phyloP scores from a whole-genome alignment of 108 stramenopile species.

The Skeletonema costatum region DNA sequence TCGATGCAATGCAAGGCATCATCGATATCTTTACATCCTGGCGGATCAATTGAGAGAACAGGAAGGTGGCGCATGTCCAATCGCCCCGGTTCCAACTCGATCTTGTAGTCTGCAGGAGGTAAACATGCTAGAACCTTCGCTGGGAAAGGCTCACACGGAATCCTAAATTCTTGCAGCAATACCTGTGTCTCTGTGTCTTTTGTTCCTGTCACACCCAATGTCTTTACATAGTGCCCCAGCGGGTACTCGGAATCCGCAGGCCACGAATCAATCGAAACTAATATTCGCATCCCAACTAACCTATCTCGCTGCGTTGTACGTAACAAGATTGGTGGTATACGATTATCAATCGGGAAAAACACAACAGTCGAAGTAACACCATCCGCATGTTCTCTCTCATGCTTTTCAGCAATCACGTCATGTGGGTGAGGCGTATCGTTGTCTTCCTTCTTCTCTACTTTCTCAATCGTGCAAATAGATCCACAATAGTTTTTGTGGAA shows the following conservation, averaged over 20 bases:
- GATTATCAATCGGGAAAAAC: constrained; percentile 92
- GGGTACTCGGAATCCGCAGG: constrained; percentile 87
- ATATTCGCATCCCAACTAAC: constrained; percentile 76
- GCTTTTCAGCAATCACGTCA: constrained; percentile 77
- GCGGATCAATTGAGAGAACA: constrained; percentile 97
- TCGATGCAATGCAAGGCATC: constrained; percentile 95
- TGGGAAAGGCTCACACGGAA: constrained; percentile 95
- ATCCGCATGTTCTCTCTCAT: constrained; percentile 79
- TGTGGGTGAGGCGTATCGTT: constrained; percentile 20
- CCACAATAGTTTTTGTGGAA: constrained; percentile 74
- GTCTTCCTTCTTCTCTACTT: constrained; percentile 17
- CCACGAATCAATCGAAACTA: constrained; percentile 93
- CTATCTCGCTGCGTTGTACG: constrained; percentile 80
- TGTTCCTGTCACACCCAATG: constrained; percentile 88
- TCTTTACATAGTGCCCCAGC: constrained; percentile 91
- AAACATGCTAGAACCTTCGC: constrained; percentile 96
- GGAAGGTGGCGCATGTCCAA: constrained; percentile 90
- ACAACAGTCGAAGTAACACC: constrained; percentile 76
- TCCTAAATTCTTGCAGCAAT: constrained; percentile 92
- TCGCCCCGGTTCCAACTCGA: constrained; percentile 82
- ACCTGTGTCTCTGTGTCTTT: constrained; percentile 97
- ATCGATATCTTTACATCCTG: constrained; percentile 99
- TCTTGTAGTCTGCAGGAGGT: constrained; percentile 92
- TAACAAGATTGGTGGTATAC: constrained; percentile 82
- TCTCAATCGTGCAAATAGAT: constrained; percentile 64